phyloP scores from a whole-genome alignment of 257 asterid species.

The Gentiana dahurica region DNA sequence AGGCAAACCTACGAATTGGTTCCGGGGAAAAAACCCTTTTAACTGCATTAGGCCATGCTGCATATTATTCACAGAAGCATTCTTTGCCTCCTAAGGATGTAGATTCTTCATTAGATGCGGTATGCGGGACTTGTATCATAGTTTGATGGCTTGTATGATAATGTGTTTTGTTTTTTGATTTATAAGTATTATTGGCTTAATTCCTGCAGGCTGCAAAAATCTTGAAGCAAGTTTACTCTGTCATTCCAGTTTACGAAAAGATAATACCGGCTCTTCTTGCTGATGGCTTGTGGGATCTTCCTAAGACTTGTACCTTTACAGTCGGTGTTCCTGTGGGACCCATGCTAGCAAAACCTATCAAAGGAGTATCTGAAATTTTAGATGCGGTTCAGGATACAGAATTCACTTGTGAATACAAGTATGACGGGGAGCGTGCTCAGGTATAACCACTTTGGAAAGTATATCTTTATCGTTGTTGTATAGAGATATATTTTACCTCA shows the following conservation, averaged over 20 bases:
- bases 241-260: constrained; percentile 78
- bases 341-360: constrained; percentile 97
- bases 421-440: constrained; percentile 99
- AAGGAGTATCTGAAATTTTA: constrained; percentile 89
- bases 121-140: constrained; percentile 13
- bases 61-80: constrained; percentile 55
- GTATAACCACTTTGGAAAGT: constrained; percentile 21
- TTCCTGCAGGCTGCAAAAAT: constrained; percentile 75
- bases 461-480: not conserved
- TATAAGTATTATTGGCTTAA: constrained; percentile 9
- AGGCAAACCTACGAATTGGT: constrained; percentile 87
- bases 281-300: constrained; percentile 90
- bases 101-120: constrained; percentile 70
- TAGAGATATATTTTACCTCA: not conserved
- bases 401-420: constrained; percentile 95
- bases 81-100: constrained; percentile 45
- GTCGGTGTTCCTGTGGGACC: constrained; percentile 97
- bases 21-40: constrained; percentile 88
- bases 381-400: constrained; percentile 85
- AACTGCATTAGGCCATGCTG: constrained; percentile 81
- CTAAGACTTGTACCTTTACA: constrained; percentile 63
- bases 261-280: constrained; percentile 79
- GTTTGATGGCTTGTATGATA: too few relatives aligned
- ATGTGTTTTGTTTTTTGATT: not conserved
- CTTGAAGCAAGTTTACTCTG: constrained; percentile 84